phyloP scores from a whole-genome alignment of 2,329 filamentous ascomycete genomes.

The Phaeophleospora eucalypticola region DNA sequence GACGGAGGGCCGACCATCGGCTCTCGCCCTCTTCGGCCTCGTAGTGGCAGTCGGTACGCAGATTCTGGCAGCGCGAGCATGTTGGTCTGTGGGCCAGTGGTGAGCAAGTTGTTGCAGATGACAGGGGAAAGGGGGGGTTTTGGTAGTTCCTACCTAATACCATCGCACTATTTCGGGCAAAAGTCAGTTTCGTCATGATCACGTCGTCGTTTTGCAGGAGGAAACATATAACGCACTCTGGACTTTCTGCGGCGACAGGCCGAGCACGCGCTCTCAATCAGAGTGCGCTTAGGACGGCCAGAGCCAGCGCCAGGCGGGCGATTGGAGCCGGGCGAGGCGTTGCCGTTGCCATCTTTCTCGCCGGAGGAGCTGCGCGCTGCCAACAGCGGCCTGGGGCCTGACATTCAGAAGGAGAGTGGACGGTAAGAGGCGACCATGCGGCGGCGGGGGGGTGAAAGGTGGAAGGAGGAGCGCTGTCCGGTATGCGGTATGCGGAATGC shows the following conservation, averaged over 20 bases:
- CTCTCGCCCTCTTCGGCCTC: conserved; percentile 34
- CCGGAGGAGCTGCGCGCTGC: conserved; percentile 20
- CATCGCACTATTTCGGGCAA: conserved; percentile 22
- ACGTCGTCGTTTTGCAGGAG: background rate
- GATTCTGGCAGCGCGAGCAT: conserved; percentile 28
- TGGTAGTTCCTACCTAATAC: conserved; percentile 19
- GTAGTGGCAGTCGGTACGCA: conserved; percentile 31
- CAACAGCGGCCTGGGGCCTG: conserved; percentile 20
- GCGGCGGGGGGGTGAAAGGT: background rate
- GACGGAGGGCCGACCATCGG: conserved; percentile 31
- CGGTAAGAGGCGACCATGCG: conserved; percentile 8
- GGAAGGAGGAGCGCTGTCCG: background rate
- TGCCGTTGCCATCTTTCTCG: conserved; percentile 16
- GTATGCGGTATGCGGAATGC: too few relatives aligned
- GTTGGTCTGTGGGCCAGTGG: conserved; percentile 21
- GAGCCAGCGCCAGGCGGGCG: conserved; percentile 10
- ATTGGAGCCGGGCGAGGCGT: conserved; percentile 12
- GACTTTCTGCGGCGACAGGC: conserved; percentile 28
- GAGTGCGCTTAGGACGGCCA: conserved; percentile 23
- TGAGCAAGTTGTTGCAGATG: conserved; percentile 3
- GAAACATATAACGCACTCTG: conserved; percentile 16
- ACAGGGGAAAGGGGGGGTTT: background rate
- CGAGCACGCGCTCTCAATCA: conserved; percentile 29
- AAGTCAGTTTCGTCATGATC: conserved; percentile 3
- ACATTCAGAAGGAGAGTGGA: conserved; percentile 18